phyloP scores from a whole-genome alignment of 1,139 yeast species.

The Blastobotrys indianensis region DNA sequence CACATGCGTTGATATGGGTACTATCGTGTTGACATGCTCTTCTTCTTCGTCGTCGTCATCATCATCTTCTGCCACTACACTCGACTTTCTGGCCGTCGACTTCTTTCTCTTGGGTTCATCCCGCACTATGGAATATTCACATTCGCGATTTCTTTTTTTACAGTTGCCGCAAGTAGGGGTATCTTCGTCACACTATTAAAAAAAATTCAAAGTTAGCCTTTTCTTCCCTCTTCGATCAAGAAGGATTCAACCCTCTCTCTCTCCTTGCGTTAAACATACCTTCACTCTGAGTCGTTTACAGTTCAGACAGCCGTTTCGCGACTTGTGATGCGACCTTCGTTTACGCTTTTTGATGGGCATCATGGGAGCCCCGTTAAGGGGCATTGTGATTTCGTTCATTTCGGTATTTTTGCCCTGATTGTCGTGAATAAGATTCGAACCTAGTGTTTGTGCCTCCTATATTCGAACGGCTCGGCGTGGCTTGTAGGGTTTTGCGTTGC shows the following conservation, averaged over 20 bases:
- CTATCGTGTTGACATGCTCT: not conserved
- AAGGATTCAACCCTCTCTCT: not conserved
- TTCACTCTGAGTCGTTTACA: conserved; percentile 78
- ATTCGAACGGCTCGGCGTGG: too few species aligned
- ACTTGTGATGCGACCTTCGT: conserved; percentile 73
- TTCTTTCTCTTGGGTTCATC: conserved; percentile 4
- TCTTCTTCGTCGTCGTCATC: too few species aligned
- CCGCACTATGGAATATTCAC: conserved; percentile 16
- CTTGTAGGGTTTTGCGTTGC: too few species aligned
- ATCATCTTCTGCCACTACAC: too few species aligned
- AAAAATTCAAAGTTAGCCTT: not conserved
- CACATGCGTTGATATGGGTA: not conserved
- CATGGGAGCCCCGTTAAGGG: too few species aligned
- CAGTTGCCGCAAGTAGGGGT: conserved; percentile 70
- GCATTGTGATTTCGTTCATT: too few species aligned
- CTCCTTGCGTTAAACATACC: conserved; percentile 13
- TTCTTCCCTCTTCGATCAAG: conserved; percentile 1
- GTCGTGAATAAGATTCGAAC: too few species aligned
- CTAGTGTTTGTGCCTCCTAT: too few species aligned
- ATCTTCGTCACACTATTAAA: conserved; percentile 58
- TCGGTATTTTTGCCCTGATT: too few species aligned
- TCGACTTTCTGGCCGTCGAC: not conserved
- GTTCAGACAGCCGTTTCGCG: conserved; percentile 72
- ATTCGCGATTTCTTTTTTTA: conserved; percentile 20
- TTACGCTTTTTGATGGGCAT: conserved; percentile 30